Evolutionary conservation across 345 rosid species (phyloP).

Genomic region (Sisymbrium altissimum): DNA sequence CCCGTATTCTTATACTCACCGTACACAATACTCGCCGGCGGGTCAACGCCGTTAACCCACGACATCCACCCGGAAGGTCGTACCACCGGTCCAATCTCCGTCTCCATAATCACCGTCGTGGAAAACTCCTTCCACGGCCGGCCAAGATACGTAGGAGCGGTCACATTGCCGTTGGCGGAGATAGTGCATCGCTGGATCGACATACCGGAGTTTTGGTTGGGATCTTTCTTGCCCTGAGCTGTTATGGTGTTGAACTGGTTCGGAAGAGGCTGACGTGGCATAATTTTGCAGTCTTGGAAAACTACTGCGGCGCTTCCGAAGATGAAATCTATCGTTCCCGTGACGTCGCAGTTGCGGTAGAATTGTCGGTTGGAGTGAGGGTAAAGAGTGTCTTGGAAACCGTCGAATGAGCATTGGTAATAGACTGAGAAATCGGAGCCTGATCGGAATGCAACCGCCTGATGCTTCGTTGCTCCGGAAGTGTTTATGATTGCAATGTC

Average conservation of each 20-base stretch:
- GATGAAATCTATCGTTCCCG: constrained; percentile 86
- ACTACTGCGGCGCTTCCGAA: constrained; percentile 82
- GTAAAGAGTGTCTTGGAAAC: constrained; percentile 82
- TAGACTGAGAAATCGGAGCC: constrained; percentile 73
- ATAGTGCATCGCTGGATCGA: constrained; percentile 67
- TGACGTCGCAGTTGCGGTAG: constrained; percentile 73
- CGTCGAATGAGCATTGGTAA: constrained; percentile 63
- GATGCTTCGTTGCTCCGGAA: constrained; percentile 77
- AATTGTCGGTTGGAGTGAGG: constrained; percentile 92
- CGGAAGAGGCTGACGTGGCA: constrained; percentile 62
- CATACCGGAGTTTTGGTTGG: constrained; percentile 79
- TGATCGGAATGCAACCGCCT: constrained; percentile 90
- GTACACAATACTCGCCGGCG: constrained; percentile 61
- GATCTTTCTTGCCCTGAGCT: constrained; percentile 93
- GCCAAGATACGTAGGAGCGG: constrained; percentile 68
- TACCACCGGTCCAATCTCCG: constrained; percentile 49
- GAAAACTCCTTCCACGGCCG: constrained; percentile 87
- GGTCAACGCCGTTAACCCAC: constrained; percentile 66
- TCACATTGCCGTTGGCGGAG: constrained; percentile 31
- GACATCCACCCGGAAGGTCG: constrained; percentile 59
- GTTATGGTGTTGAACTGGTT: constrained; percentile 88
- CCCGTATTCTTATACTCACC: constrained; percentile 76
- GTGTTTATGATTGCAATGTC: constrained; percentile 69
- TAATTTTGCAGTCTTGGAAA: constrained; percentile 70
- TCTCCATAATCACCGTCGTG: constrained; percentile 81